Conservation (phyloP, 306 rosid genomes). For the Arachis hypogaea region DNA sequence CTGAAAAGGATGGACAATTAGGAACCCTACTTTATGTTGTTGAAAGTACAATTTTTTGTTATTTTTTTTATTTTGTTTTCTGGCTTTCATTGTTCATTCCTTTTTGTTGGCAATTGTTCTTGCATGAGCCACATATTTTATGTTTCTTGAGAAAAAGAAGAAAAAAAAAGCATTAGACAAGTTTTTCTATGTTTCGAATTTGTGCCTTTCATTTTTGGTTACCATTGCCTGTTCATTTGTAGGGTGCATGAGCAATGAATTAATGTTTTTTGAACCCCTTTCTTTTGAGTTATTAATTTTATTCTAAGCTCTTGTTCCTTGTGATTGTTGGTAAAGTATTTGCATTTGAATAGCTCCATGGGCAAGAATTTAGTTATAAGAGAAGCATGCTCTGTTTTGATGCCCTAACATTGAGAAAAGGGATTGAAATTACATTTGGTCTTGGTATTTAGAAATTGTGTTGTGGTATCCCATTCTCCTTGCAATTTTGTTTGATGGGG, state of each 20-base stretch:
- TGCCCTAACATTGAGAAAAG: constrained; percentile 30
- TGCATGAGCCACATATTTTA: too few relatives aligned
- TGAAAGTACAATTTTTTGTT: not conserved
- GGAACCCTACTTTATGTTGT: not conserved
- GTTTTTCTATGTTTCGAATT: too few relatives aligned
- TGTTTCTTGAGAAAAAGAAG: too few relatives aligned
- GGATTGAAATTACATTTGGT: constrained; percentile 19
- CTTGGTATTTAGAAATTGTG: constrained; percentile 23
- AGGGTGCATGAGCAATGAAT: constrained; percentile 25
- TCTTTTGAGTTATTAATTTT: not conserved
- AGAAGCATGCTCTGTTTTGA: constrained; percentile 39
- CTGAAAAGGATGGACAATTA: not conserved
- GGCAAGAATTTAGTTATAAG: constrained; percentile 29
- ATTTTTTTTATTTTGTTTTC: not conserved
- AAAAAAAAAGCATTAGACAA: too few relatives aligned
- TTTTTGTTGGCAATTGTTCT: not conserved
- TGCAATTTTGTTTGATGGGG: constrained; percentile 21
- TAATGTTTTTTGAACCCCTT: not conserved
- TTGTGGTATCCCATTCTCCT: constrained; percentile 8
- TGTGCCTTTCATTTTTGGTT: too few relatives aligned
- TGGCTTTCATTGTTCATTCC: not conserved
- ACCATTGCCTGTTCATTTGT: constrained; percentile 12
- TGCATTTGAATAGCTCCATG: constrained; percentile 32
- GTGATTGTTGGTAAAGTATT: constrained; percentile 14
- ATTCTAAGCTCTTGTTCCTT: not conserved